Evolutionary conservation across 305 asterid genomes (phyloP).

Genomic region (Plantago rigida): DNA sequence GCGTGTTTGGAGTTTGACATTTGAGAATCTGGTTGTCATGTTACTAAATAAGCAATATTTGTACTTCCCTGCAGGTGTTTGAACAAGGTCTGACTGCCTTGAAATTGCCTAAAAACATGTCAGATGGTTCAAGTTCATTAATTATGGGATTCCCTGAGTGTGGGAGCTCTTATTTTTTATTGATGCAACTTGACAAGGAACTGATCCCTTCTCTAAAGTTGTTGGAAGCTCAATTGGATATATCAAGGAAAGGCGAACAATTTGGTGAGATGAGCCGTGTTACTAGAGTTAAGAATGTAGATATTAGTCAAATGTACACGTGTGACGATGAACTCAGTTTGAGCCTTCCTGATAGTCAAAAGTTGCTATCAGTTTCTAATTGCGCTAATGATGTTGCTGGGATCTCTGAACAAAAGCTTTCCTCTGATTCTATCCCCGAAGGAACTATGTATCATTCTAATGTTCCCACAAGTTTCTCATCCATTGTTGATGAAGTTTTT

Average conservation of each 20-base stretch:
- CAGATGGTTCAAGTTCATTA: slow-evolving; percentile 62
- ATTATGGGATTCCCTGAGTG: slow-evolving; percentile 93
- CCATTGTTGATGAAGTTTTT: slow-evolving; percentile 89
- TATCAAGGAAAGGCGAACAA: slow-evolving; percentile 52
- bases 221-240: slow-evolving; percentile 67
- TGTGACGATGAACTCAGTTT: slow-evolving; percentile 71
- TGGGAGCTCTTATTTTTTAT: slow-evolving; percentile 76
- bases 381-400: slow-evolving; percentile 37
- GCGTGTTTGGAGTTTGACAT: slow-evolving; percentile 1
- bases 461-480: slow-evolving; percentile 49
- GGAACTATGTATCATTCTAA: slow-evolving; percentile 44
- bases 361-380: slow-evolving; percentile 38
- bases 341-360: slow-evolving; percentile 61
- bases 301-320: slow-evolving; percentile 67
- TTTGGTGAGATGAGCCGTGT: slow-evolving; percentile 54
- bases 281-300: slow-evolving; percentile 57
- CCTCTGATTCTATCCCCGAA: slow-evolving; percentile 38
- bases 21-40: slow-evolving; percentile 11
- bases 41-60: slow-evolving; percentile 18
- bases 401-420: slow-evolving; percentile 45
- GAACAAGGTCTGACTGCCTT: slow-evolving; percentile 65
- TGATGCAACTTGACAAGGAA: slow-evolving; percentile 88
- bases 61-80: slow-evolving; percentile 59
- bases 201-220: slow-evolving; percentile 81
- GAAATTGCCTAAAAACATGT: slow-evolving; percentile 66